These are phyloP conservation scores for Pontederia paniculata DNA, from an alignment of 176 grass and related monocot species.

Conservation along the genomic window DNA sequence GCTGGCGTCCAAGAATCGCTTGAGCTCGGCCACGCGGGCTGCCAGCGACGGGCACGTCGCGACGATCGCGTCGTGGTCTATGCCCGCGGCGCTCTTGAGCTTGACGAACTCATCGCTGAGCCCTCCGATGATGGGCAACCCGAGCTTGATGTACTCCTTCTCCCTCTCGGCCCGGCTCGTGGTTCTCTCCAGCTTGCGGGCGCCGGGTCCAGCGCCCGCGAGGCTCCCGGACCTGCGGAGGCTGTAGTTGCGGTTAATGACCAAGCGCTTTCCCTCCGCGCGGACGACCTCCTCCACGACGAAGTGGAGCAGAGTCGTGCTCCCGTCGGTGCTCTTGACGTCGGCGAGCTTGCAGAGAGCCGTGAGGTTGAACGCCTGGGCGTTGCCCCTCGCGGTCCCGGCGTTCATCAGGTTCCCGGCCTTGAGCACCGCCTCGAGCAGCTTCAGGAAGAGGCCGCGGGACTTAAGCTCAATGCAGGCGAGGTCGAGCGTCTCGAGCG, in stretches of 20 bases:
- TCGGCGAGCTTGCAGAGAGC: conserved; percentile 54
- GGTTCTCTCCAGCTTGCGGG: conserved; percentile 19
- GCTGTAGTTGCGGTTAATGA: conserved; percentile 62
- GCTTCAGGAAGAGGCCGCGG: conserved; percentile 69
- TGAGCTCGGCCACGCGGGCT: conserved; percentile 39
- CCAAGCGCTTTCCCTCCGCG: conserved; percentile 62
- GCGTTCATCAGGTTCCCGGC: conserved; percentile 61
- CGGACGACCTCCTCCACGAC: conserved; percentile 79
- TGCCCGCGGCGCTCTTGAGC: conserved; percentile 55
- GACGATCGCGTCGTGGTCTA: conserved; percentile 53
- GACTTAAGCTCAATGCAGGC: conserved; percentile 81
- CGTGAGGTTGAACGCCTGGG: conserved; percentile 12
- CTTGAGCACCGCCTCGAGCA: conserved; percentile 50
- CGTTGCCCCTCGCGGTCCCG: not conserved
- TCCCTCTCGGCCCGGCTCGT: conserved; percentile 41
- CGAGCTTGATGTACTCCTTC: conserved; percentile 67
- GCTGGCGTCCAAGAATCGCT: conserved; percentile 49
- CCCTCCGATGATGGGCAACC: conserved; percentile 61
- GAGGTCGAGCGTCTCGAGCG: conserved; percentile 42
- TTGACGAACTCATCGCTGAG: conserved; percentile 66
- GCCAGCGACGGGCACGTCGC: conserved; percentile 31
- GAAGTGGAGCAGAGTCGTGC: conserved; percentile 70
- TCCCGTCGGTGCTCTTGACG: conserved; percentile 85
- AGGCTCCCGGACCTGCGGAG: conserved; percentile 53
- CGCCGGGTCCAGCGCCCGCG: not conserved